These are phyloP conservation scores for Paratinospora sagittata DNA, from an alignment of 164 flowering plant genomes.

Conservation along the genomic window DNA sequence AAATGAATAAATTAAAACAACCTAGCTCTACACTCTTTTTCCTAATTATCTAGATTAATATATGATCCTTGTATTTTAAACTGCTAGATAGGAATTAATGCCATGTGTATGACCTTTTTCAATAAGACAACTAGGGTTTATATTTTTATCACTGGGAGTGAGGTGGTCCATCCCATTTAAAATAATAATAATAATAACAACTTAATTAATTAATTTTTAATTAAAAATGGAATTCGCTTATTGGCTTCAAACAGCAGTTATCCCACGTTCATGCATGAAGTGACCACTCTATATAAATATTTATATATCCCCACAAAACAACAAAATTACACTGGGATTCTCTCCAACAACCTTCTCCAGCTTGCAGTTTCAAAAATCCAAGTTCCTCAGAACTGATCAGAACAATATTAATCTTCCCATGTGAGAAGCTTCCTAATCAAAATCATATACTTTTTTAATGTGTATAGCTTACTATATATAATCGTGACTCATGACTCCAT, in stretches of 20 bases:
- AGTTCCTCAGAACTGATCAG: constrained; percentile 12
- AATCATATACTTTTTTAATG: too few relatives aligned
- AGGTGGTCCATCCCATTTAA: not conserved
- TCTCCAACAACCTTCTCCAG: constrained; percentile 18
- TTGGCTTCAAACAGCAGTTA: constrained; percentile 14
- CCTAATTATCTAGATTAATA: too few relatives aligned
- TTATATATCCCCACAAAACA: constrained; percentile 18
- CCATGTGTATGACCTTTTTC: not conserved
- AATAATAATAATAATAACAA: not conserved
- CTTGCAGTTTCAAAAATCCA: constrained; percentile 7
- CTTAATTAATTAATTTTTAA: not conserved
- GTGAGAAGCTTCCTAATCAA: not conserved
- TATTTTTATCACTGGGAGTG: not conserved
- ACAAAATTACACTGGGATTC: constrained; percentile 37
- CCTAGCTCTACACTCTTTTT: too few relatives aligned
- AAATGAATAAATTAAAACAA: too few relatives aligned
- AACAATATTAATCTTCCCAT: too few relatives aligned
- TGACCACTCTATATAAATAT: too few relatives aligned
- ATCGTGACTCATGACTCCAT: not conserved
- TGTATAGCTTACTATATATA: too few relatives aligned
- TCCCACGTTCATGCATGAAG: constrained; percentile 31
- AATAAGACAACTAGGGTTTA: not conserved
- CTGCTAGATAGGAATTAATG: not conserved
- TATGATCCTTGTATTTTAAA: too few relatives aligned
- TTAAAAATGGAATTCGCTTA: not conserved